A percentile compares a stretch with the other conserved stretches of the same genome.
These are phyloP conservation scores for Croton setiger DNA, from an alignment of 441 rosid species.

Conservation along the genomic window DNA sequence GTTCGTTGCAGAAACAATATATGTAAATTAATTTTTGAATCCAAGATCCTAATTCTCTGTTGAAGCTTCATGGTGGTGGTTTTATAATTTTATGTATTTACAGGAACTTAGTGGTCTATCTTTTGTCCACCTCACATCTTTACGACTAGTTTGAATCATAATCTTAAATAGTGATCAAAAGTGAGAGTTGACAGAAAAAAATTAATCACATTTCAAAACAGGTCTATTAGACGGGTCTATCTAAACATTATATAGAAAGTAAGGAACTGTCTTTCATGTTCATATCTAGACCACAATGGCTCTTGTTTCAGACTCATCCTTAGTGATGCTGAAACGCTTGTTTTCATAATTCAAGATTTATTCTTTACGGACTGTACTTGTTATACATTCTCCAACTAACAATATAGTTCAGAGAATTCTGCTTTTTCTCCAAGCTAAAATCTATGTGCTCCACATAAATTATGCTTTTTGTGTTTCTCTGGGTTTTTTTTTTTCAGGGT, in stretches of 20 bases:
- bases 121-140: not conserved
- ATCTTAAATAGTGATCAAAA: not conserved
- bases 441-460: not conserved
- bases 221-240: not conserved
- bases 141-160: not conserved
- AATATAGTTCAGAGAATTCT: not conserved
- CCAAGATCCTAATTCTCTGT: not conserved
- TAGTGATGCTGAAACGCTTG: not conserved
- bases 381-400: not conserved
- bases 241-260: not conserved
- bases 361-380: not conserved
- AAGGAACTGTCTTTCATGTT: not conserved
- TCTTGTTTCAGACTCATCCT: not conserved
- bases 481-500: constrained; percentile 39
- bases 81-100: not conserved
- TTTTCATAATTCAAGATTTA: not conserved
- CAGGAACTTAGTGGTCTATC: not conserved
- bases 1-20: not conserved
- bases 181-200: not conserved
- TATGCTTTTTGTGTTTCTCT: constrained; percentile 1
- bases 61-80: not conserved
- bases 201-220: not conserved
- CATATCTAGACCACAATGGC: not conserved
- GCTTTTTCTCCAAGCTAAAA: not conserved
- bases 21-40: not conserved